Evolutionary conservation across 371 early-diverging fungal species (phyloP), one percentile per base, ranked within the genome.

Genomic region (Actinomortierella wolfii): DNA sequence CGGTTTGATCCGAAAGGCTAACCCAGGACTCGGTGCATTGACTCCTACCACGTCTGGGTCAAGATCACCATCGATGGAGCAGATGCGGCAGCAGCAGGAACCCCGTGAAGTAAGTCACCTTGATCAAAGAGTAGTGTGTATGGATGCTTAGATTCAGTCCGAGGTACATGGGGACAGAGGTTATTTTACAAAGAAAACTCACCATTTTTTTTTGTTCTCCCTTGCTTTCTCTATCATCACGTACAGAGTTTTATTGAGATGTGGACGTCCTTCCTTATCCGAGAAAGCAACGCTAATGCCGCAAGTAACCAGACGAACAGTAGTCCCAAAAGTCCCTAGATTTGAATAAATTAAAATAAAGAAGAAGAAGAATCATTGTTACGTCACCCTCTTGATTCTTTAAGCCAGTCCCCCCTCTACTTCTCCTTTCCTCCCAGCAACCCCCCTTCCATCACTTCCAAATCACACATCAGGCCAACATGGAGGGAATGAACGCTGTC

Each of bases 1-100:
- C 29, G 94, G 96, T 9, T 74, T 94, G 56, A 82, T 89, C 40
- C 80, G 93, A 51, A 83, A 78, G 64, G 83, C 86, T 13, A 55
- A 57, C 15, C 42, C 34, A 3, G 67, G 59, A 9, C 47, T 73
- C 21, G 74, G 74, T 7, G 57, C 64, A 42, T 63, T 73, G 74
- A 73, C 74, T 1, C 74, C 74, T 14, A 57, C 67, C 2, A 57
- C 67, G 13, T 67, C 67, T 49, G 74, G 74, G 34, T 73, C 74
- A 3, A 67, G 74, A 29, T 73, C 74, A 15, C 74, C 74, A 2
- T 73, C 74, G 6, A 67, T 73, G 74, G 74, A 73, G 54, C 74
- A 73, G 54, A 73, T 73, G 74, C 59, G 74, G 41, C 67, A 66
- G 41, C 74, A 66, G n/a, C 64, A 59, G 25, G 74, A 73, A 26